Evolutionary conservation across 306 rosid genomes (phyloP).

Genomic region (Cyclanthera cordifolia): DNA sequence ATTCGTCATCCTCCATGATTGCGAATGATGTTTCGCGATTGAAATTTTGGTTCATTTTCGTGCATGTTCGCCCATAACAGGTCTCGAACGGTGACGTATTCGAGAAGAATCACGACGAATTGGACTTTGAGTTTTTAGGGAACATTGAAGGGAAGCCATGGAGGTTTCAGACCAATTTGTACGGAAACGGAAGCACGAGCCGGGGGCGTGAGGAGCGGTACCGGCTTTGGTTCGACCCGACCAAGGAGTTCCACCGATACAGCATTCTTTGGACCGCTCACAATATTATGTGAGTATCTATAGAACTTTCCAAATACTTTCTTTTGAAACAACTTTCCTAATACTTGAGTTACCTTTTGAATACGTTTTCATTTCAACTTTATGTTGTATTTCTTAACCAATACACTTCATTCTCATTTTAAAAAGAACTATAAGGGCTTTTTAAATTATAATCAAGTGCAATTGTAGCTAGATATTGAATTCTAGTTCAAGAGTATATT

Average conservation of each 20-base stretch:
- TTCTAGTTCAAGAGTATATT: too few species aligned
- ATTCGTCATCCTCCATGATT: too few species aligned
- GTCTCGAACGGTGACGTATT: slow-evolving; percentile 83
- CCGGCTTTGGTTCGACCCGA: slow-evolving; percentile 91
- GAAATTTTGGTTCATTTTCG: not conserved
- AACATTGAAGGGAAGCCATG: slow-evolving; percentile 75
- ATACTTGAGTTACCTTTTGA: not conserved
- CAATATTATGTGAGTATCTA: slow-evolving; percentile 43
- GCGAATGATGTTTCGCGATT: too few species aligned
- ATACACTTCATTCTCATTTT: not conserved
- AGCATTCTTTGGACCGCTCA: slow-evolving; percentile 85
- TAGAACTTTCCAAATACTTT: not conserved
- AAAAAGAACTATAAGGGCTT: not conserved
- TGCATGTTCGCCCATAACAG: slow-evolving; percentile 23
- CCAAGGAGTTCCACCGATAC: slow-evolving; percentile 55
- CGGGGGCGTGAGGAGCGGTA: slow-evolving; percentile 92
- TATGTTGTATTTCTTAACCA: not conserved
- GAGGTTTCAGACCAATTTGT: slow-evolving; percentile 86
- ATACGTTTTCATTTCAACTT: not conserved
- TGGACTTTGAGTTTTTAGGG: slow-evolving; percentile 89
- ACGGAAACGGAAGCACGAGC: slow-evolving; percentile 82
- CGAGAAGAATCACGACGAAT: slow-evolving; percentile 74
- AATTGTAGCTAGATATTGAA: too few species aligned
- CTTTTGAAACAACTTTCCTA: not conserved
- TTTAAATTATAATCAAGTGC: not conserved